These are phyloP conservation scores for Pseudocercospora eumusae DNA, from an alignment of 2,329 filamentous ascomycete species.

Conservation along the genomic window DNA sequence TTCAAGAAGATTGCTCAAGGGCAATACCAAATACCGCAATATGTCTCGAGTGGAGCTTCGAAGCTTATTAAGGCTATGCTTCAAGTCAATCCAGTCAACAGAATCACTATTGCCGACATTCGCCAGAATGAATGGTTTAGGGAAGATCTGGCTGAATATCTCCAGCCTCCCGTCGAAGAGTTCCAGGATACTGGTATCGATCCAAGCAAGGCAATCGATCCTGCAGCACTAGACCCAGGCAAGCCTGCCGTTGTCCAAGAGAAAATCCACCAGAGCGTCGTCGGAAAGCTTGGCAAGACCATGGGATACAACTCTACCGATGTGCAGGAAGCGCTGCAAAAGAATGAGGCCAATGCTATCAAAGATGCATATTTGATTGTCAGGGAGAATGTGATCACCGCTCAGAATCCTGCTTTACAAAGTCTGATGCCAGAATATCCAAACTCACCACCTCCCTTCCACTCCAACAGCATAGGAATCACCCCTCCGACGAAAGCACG, in stretches of 20 bases:
- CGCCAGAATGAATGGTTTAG: conserved; percentile 92
- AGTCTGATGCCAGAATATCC: conserved; percentile 53
- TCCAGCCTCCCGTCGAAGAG: conserved; percentile 84
- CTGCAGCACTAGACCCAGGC: conserved; percentile 75
- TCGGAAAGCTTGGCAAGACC: conserved; percentile 92
- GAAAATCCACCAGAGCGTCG: conserved; percentile 87
- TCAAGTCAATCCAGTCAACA: conserved; percentile 89
- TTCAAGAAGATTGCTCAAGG: conserved; percentile 98
- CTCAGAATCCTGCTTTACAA: conserved; percentile 67
- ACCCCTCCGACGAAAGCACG: conserved; percentile 37
- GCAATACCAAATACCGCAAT: conserved; percentile 87
- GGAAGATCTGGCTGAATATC: conserved; percentile 80
- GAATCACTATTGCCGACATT: conserved; percentile 92
- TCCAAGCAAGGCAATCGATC: conserved; percentile 85
- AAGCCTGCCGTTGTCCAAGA: conserved; percentile 79
- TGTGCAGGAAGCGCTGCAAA: conserved; percentile 89
- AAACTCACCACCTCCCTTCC: conserved; percentile 32
- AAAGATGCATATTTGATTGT: conserved; percentile 99
- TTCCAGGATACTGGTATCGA: conserved; percentile 94
- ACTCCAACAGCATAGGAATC: conserved; percentile 14
- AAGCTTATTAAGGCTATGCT: conserved; percentile 88
- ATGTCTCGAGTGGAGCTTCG: conserved; percentile 82
- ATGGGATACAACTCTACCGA: conserved; percentile 97
- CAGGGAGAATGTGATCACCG: conserved; percentile 96
- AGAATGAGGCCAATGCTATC: conserved; percentile 92